A percentile compares a stretch with the other conserved stretches of the same genome.
Conservation (phyloP, 148 eudicot genomes). For the Persicaria tinctoria region DNA sequence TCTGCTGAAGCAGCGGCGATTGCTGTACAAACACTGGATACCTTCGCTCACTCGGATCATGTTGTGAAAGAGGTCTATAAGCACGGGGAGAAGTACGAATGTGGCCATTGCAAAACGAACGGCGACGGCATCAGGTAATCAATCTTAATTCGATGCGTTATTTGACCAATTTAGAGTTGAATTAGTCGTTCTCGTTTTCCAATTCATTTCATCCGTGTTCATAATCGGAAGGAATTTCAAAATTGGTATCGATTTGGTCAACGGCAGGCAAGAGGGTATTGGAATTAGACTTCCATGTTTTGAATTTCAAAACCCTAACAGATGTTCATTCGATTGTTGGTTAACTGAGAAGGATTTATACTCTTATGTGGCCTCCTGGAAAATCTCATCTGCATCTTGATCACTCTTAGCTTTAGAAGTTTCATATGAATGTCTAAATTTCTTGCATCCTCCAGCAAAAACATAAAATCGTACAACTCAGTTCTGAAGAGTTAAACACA, state of each 20-base stretch:
- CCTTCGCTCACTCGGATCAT: slow-evolving; percentile 21
- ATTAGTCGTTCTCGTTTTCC: neutral
- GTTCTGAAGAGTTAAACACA: neutral
- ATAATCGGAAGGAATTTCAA: neutral
- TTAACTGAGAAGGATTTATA: no score
- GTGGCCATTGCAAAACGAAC: slow-evolving; percentile 19
- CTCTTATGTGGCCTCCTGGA: no score
- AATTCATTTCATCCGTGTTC: no score
- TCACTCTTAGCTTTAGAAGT: no score
- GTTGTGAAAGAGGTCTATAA: slow-evolving; percentile 16
- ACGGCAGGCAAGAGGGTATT: neutral
- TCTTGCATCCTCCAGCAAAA: no score
- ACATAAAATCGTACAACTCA: neutral
- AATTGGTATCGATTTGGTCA: neutral
- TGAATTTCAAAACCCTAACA: neutral
- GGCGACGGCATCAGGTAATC: slow-evolving; percentile 23
- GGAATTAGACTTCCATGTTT: neutral
- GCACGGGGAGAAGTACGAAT: slow-evolving; percentile 12
- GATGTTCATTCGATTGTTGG: no score
- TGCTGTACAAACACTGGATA: neutral
- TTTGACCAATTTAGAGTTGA: slow-evolving; percentile 3
- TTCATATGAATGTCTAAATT: no score
- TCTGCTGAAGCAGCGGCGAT: slow-evolving; percentile 6
- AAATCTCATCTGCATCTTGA: no score
- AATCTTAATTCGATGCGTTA: neutral